Evolutionary conservation across 768 basidiomycete genomes (phyloP), one percentile per base, ranked within the genome.

Genomic region (Cyathus striatus): DNA sequence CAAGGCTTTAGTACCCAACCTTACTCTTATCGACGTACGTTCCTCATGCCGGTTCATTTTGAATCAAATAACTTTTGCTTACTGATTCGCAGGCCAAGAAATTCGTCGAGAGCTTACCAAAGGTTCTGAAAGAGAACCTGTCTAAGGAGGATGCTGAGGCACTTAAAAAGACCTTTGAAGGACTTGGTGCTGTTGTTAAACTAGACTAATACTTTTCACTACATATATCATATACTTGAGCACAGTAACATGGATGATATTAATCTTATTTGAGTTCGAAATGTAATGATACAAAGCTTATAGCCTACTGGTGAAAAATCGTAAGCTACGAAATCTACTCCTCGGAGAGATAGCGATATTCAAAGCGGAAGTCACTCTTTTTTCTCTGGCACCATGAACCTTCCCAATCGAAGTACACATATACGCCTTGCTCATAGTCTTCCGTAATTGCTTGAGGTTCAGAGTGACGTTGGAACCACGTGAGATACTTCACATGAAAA

Each of bases 391-490:
- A 96, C 96, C 95, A 99, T 49, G 89, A 90, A 39, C 91, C 91
- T 63, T 97, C 94, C 94, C 94, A 97, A 66, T 97, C 95, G 63
- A 98, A 97, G 74, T 99, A 99, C 24, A 96, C 89, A 64, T 99
- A 99, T 12, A 96, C 92, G 12, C 96, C 96, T 68, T 98, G 94
- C 65, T 99, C 96, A 62, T 97, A 99, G 61, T 98, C 95, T 54
- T 98, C 95, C 41, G 96, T 99, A 61, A 99, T 97, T 1, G 93
- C 93, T 57, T 95, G 91, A 6, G 96, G 96, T 57, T 98, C 94
- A 18, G 91, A 93, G 56, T 96, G 91, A 26, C 96, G 81, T 63
- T 98, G 96, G 80, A 99, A 99, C 94, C 96, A 99, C 23, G 96
- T 99, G 47, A 99, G 70, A 61, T 97, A 99, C 66, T 98, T 97